phyloP scores from a whole-genome alignment of 139 green algal genomes.

The Chlorella sp. region DNA sequence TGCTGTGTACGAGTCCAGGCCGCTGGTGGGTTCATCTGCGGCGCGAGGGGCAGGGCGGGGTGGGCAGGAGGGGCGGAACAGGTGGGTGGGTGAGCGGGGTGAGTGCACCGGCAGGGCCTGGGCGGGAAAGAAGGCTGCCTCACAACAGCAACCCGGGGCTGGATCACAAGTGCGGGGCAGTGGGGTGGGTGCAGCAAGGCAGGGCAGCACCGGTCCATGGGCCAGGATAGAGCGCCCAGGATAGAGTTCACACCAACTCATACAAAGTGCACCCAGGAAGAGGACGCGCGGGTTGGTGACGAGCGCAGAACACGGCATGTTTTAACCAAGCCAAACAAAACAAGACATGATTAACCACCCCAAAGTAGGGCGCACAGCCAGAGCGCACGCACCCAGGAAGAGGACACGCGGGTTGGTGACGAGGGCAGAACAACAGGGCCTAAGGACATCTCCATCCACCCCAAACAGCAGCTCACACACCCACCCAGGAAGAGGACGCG shows the following conservation, averaged over 20 bases:
- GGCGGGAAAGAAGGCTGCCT: too few relatives aligned
- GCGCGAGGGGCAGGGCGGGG: neutral
- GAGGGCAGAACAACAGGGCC: neutral
- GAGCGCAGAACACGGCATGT: neutral
- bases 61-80: neutral
- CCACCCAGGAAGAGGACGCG: slow-evolving; percentile 66
- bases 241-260: too few relatives aligned
- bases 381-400: too few relatives aligned
- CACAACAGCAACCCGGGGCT: too few relatives aligned
- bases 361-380: too few relatives aligned
- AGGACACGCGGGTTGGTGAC: neutral
- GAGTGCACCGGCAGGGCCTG: neutral
- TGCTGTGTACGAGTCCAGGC: slow-evolving; percentile 78
- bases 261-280: too few relatives aligned
- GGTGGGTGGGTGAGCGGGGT: neutral
- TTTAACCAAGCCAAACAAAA: too few relatives aligned
- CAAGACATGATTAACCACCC: too few relatives aligned
- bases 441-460: neutral
- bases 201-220: too few relatives aligned
- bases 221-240: too few relatives aligned
- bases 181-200: neutral
- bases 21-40: slow-evolving; percentile 73
- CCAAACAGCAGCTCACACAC: neutral
- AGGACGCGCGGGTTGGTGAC: neutral
- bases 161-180: neutral